phyloP scores from a whole-genome alignment of 2,329 filamentous ascomycete species.

The Harringtonia lauricola region DNA sequence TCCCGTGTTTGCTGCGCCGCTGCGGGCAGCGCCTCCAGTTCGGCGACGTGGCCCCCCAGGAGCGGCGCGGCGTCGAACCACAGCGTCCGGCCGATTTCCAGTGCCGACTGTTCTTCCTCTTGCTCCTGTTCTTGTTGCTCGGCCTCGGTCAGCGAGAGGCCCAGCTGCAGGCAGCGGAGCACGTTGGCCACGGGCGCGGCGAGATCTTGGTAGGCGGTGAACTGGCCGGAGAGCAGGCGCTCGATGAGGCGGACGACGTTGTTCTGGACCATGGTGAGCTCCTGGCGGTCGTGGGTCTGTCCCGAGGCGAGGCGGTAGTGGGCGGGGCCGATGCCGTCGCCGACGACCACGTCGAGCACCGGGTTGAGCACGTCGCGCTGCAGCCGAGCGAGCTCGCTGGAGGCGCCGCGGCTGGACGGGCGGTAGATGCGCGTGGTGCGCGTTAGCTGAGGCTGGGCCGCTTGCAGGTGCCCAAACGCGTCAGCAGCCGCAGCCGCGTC shows the following conservation, averaged over 20 bases:
- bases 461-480: not conserved
- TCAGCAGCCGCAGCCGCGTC: conserved; percentile 34
- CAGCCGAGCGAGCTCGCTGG: conserved; percentile 41
- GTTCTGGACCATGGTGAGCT: conserved; percentile 38
- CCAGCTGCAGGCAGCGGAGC: conserved; percentile 66
- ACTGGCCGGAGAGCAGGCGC: conserved; percentile 60
- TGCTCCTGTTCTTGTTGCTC: not conserved
- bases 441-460: conserved; percentile 1
- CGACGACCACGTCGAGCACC: conserved; percentile 53
- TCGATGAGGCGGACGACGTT: conserved; percentile 58
- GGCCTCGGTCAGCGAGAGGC: conserved; percentile 53
- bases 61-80: conserved; percentile 43
- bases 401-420: conserved; percentile 4
- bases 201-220: conserved; percentile 76
- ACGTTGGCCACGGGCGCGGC: conserved; percentile 68
- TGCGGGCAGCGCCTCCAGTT: conserved; percentile 10
- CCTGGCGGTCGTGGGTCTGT: conserved; percentile 18
- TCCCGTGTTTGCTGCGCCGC: conserved; percentile 28
- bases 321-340: conserved; percentile 29
- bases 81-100: no score
- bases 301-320: conserved; percentile 20
- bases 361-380: conserved; percentile 83
- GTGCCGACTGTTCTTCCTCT: conserved; percentile 10
- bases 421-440: conserved; percentile 7
- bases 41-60: conserved; percentile 33